Percentiles rank a stretch among this genome's conserved stretches.
These are phyloP conservation scores for Globisporangium orthogonon DNA, from an alignment of 352 stramenopile genomes.

Conservation along the genomic window DNA sequence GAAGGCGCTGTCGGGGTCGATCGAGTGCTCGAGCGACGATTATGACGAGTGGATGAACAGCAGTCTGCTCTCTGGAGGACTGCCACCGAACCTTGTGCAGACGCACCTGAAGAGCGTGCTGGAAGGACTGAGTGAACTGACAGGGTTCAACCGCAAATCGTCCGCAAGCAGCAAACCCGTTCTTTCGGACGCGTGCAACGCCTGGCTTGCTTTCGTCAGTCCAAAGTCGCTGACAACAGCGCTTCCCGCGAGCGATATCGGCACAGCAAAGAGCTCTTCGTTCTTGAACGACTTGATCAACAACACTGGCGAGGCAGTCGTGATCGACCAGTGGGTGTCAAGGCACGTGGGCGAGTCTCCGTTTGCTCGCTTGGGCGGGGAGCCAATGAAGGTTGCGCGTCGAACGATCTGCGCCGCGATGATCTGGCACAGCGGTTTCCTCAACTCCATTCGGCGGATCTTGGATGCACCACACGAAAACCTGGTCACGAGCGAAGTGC, in stretches of 20 bases:
- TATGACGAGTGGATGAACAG: conserved; percentile 82
- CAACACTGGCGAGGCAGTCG: conserved; percentile 41
- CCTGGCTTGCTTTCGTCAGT: conserved; percentile 56
- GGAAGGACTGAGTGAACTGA: conserved; percentile 33
- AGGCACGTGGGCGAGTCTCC: conserved; percentile 80
- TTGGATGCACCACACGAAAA: conserved; percentile 27
- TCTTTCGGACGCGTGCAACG: conserved; percentile 41
- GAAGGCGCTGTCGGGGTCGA: conserved; percentile 29
- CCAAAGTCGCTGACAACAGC: conserved; percentile 39
- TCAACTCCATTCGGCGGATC: conserved; percentile 52
- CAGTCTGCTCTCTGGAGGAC: conserved; percentile 61
- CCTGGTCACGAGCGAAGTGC: conserved; percentile 57
- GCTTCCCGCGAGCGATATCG: conserved; percentile 14
- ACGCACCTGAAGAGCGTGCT: conserved; percentile 60
- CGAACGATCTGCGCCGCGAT: conserved; percentile 82
- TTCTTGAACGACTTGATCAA: conserved; percentile 74
- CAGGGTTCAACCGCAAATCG: conserved; percentile 24
- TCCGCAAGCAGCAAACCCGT: conserved; percentile 18
- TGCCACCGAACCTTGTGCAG: conserved; percentile 52
- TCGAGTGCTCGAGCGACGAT: conserved; percentile 66
- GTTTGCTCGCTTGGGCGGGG: conserved; percentile 68
- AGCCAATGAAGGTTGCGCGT: conserved; percentile 85
- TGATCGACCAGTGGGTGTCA: conserved; percentile 73
- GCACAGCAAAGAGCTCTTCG: conserved; percentile 14
- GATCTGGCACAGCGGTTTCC: conserved; percentile 85